phyloP scores from a whole-genome alignment of 2,329 filamentous ascomycete species.

The Dactylellina parvicollis region DNA sequence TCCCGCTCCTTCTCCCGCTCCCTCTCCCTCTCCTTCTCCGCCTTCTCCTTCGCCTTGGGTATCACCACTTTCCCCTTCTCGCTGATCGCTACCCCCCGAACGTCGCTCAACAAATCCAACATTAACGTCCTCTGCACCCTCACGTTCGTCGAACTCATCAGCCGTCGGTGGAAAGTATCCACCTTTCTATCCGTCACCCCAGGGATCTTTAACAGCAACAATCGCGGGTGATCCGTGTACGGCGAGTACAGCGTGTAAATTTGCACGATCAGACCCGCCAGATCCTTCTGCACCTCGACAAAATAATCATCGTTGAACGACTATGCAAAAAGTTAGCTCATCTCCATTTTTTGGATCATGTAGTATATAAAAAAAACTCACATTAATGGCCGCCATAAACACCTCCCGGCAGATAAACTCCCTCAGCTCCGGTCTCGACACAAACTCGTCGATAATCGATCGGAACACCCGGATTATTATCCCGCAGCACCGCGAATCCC shows the following conservation, averaged over 20 bases:
- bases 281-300: constrained; percentile 91
- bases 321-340: constrained; percentile 18
- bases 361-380: constrained; percentile 66
- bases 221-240: constrained; percentile 74
- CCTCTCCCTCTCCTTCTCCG: constrained; percentile 63
- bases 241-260: constrained; percentile 81
- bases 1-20: constrained; percentile 60
- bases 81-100: constrained; percentile 90
- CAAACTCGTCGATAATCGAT: constrained; percentile 82
- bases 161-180: constrained; percentile 73
- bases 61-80: constrained; percentile 84
- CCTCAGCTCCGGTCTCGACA: constrained; percentile 67
- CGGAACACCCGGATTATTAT: constrained; percentile 88
- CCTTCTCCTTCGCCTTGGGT: constrained; percentile 62
- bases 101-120: constrained; percentile 82
- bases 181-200: constrained; percentile 77
- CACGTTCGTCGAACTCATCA: constrained; percentile 60
- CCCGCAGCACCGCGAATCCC: constrained; percentile 86
- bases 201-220: constrained; percentile 81
- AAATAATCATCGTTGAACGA: constrained; percentile 96
- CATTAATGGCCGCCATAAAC: constrained; percentile 71
- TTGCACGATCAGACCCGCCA: constrained; percentile 85
- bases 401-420: constrained; percentile 92
- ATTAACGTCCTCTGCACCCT: constrained; percentile 76
- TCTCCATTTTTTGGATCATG: neutral